Evolutionary conservation across 2,329 filamentous ascomycete species (phyloP).

Genomic region (Venturia asperata): DNA sequence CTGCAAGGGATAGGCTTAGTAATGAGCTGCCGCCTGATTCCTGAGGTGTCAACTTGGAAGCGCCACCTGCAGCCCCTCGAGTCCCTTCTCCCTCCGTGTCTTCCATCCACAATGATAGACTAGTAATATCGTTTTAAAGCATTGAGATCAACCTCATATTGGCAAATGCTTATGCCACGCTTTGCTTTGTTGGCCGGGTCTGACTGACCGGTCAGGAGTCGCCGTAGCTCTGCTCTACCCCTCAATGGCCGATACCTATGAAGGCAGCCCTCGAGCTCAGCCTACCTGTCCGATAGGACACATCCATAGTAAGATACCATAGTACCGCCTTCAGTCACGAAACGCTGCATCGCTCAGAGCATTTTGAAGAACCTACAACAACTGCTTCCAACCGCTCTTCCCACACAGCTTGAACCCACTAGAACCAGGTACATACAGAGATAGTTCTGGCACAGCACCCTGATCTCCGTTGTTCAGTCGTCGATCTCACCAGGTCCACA

Average conservation of each 20-base stretch:
- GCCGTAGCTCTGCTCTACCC: neutral
- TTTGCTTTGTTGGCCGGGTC: neutral
- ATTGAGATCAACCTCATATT: neutral
- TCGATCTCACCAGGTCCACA: neutral
- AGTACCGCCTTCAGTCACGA: neutral
- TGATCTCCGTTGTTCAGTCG: neutral
- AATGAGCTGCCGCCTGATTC: no score
- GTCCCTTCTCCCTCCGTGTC: no score
- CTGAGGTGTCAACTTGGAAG: no score
- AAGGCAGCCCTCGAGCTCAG: neutral
- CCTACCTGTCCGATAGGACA: neutral
- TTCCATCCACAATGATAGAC: no score
- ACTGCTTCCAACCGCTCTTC: neutral
- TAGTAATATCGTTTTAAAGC: neutral
- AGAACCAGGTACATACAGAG: neutral
- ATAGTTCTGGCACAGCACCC: neutral
- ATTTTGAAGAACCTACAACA: neutral
- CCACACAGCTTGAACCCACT: neutral
- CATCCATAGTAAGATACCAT: no score
- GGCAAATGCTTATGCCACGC: neutral
- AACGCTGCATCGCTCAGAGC: neutral
- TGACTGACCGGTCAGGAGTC: slow-evolving; percentile 4
- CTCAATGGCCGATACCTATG: slow-evolving; percentile 8
- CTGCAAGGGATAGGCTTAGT: no score
- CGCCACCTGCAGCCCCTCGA: no score